These are phyloP conservation scores for Yarrowia phangngaensis DNA, from an alignment of 805 yeast genomes.

Conservation along the genomic window DNA sequence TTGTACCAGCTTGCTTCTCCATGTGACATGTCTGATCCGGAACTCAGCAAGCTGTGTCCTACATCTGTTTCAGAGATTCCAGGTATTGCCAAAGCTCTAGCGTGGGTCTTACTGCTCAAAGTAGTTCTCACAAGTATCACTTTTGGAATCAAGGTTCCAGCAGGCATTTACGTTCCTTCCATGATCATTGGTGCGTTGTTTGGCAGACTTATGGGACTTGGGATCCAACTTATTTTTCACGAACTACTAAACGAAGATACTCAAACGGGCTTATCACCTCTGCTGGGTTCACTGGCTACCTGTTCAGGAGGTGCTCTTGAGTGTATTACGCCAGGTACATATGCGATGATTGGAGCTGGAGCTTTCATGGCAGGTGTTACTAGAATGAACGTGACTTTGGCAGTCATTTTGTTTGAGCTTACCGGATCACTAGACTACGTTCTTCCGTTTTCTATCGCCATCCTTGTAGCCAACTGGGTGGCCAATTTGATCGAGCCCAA, in stretches of 20 bases:
- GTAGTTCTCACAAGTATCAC: slow-evolving; percentile 49
- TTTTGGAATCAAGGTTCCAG: slow-evolving; percentile 56
- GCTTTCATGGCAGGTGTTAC: slow-evolving; percentile 94
- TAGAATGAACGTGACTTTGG: slow-evolving; percentile 86
- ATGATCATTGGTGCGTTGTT: slow-evolving; percentile 62
- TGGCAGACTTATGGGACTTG: slow-evolving; percentile 50
- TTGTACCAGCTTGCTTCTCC: slow-evolving; percentile 51
- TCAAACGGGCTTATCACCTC: too few relatives aligned
- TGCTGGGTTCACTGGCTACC: slow-evolving; percentile 4
- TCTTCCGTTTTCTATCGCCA: slow-evolving; percentile 53
- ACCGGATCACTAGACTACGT: slow-evolving; percentile 57
- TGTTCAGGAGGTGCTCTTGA: slow-evolving; percentile 22
- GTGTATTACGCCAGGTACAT: slow-evolving; percentile 81
- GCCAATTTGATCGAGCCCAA: slow-evolving; percentile 51
- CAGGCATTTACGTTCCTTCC: slow-evolving; percentile 60
- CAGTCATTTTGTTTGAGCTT: slow-evolving; percentile 79
- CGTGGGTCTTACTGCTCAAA: slow-evolving; percentile 47
- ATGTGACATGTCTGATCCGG: slow-evolving; percentile 37
- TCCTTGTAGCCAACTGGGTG: slow-evolving; percentile 56
- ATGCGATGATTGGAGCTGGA: slow-evolving; percentile 94
- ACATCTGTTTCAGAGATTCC: slow-evolving; percentile 36
- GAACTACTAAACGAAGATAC: slow-evolving; percentile 9
- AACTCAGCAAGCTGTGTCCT: slow-evolving; percentile 35
- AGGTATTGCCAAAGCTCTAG: slow-evolving; percentile 40
- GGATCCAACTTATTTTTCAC: slow-evolving; percentile 32